Base-by-base conservation (phyloP, 148 eudicot genomes). In the Talinum fruticosum region DNA sequence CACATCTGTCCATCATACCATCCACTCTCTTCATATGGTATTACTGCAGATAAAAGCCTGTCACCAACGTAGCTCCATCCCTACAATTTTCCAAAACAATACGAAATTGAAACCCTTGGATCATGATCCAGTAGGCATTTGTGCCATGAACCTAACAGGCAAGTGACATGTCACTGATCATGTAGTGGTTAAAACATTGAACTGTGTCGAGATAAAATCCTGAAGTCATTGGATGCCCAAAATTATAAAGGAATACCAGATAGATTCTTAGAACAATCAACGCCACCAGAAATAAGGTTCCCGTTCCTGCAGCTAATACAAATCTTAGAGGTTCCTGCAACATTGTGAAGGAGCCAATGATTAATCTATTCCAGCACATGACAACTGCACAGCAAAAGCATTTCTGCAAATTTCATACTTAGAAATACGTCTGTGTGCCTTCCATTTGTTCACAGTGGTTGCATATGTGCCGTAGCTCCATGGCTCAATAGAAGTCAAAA, bases 1-100 rank as follows among this genome's bases (percentile, higher is more conserved):
- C 97, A 95, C 96, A 95, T 92, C 83, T 95, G 98, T 35, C 98
- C 97, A 72, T 95, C 98, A 82, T 95, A 95, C 97, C 98, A 92
- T 47, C 98, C 98, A 70, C 84, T 90, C 82, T 95, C 97, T 84
- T 95, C 98, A 73, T 92, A 95, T 64, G 97, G 97, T 72, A 95
- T 83, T 72, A 95, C 98, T 32, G 98, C 97, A 68, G 98, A 94
- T 72, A 94, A 80, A 76, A 92, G 98, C 80, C 98, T 82, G 69
- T 94, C 98, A 7, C 98, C 98, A 28, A 94, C 98, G 79, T 92
- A 94, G 84, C 98, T 94, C 98, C 98, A 94, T 82, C 97, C 98
- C 98, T 92, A 82, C 72, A 76, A 69, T 73, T 76, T 64, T 68
- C 62, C 61, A 72, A 81, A 16, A 44, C 61, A 66, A 57, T 21